Percentiles rank a stretch among this genome's conserved stretches.
Evolutionary conservation across 371 early-diverging fungal species (phyloP).

Genomic region (Mortierella sp.): DNA sequence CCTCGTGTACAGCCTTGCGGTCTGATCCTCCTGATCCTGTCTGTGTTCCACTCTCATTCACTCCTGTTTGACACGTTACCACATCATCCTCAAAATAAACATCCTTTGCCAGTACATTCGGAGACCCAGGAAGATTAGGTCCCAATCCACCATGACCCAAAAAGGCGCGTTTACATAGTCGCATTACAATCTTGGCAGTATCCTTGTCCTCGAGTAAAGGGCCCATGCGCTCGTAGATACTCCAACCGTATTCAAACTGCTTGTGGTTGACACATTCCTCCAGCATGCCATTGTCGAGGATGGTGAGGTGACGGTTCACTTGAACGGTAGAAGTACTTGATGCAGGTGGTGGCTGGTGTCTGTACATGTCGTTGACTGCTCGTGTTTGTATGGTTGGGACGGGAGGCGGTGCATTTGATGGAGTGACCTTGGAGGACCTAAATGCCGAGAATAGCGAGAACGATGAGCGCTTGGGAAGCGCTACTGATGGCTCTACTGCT

Average conservation of each 20-base stretch:
- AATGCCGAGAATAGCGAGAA: constrained; percentile 9
- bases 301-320: constrained; percentile 31
- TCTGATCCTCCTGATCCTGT: background rate
- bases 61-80: background rate
- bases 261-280: constrained; percentile 49
- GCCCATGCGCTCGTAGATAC: constrained; percentile 48
- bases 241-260: constrained; percentile 50
- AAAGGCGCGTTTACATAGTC: constrained; percentile 44
- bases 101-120: constrained; percentile 22
- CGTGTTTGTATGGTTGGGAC: background rate
- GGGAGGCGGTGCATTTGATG: background rate
- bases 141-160: constrained; percentile 33
- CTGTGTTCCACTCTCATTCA: background rate
- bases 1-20: constrained; percentile 1
- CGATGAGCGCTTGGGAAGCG: background rate
- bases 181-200: constrained; percentile 42
- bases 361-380: background rate
- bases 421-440: background rate
- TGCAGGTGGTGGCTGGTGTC: background rate
- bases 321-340: background rate
- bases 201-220: constrained; percentile 37
- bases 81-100: constrained; percentile 24
- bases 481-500: background rate
- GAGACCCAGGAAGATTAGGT: constrained; percentile 25
- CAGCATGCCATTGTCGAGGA: constrained; percentile 41